Conservation (phyloP, 768 basidiomycete genomes). For the Russula lepida region DNA sequence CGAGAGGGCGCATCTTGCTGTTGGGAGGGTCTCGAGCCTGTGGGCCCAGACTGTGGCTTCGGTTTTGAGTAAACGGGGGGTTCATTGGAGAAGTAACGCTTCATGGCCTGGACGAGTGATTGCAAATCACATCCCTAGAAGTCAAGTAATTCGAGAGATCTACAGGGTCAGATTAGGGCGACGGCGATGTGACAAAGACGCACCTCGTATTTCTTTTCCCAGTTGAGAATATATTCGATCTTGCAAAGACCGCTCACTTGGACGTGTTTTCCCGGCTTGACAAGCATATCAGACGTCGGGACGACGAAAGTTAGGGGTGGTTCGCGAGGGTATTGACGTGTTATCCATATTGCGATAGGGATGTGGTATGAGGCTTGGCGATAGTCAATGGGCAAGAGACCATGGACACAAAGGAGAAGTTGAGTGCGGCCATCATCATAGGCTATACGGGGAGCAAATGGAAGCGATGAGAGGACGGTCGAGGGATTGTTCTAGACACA, state of each 20-base stretch:
- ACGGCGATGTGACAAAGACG: constrained; percentile 25
- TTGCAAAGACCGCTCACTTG: constrained; percentile 73
- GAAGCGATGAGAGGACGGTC: constrained; percentile 18
- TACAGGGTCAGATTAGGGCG: constrained; percentile 17
- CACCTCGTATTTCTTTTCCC: constrained; percentile 83
- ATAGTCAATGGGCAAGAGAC: constrained; percentile 82
- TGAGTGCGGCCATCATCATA: constrained; percentile 94
- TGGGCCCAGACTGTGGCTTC: constrained; percentile 27
- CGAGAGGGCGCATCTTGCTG: constrained; percentile 19
- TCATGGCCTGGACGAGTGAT: constrained; percentile 67
- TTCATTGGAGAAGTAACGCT: constrained; percentile 70
- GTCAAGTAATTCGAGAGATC: constrained; percentile 11
- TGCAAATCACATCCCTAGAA: constrained; percentile 68
- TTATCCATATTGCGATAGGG: constrained; percentile 83
- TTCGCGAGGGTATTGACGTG: constrained; percentile 70
- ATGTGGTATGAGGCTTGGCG: constrained; percentile 81
- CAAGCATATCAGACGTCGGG: constrained; percentile 84
- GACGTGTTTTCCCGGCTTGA: constrained; percentile 64
- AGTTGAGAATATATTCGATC: constrained; percentile 62
- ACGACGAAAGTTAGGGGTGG: constrained; percentile 89
- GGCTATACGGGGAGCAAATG: constrained; percentile 41
- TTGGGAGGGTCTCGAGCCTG: constrained; percentile 20
- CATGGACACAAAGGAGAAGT: constrained; percentile 83
- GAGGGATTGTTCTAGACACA: constrained; percentile 5
- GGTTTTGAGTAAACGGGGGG: constrained; percentile 91